Conservation (phyloP, 1,284 basidiomycete genomes). For the Paramarasmius palmivorus region DNA sequence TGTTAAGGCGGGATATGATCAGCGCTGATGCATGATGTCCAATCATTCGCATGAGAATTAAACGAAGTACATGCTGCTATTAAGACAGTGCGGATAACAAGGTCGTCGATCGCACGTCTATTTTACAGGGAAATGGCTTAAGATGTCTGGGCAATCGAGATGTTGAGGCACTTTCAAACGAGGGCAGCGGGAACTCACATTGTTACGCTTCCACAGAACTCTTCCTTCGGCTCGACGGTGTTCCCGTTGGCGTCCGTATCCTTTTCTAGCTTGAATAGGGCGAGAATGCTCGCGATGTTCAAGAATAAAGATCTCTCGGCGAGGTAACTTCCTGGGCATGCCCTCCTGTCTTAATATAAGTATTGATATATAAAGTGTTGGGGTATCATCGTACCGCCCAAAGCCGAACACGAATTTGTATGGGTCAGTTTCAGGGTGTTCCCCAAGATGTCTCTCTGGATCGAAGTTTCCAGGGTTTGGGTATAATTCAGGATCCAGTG, state of each 20-base stretch:
- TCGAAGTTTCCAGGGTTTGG: slow-evolving; percentile 7
- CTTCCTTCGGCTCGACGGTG: background rate
- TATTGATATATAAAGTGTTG: too few species aligned
- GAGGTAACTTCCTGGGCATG: slow-evolving; percentile 7
- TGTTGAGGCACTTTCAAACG: background rate
- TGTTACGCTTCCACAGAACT: background rate
- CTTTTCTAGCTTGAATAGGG: background rate
- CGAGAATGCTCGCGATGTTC: background rate
- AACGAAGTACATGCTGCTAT: too few species aligned
- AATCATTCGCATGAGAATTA: too few species aligned
- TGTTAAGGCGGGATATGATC: too few species aligned
- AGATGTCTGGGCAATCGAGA: too few species aligned
- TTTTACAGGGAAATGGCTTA: too few species aligned
- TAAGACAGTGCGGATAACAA: too few species aligned
- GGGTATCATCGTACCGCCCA: background rate
- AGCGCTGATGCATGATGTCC: too few species aligned
- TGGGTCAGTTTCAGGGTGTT: slow-evolving; percentile 6
- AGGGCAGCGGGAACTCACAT: background rate
- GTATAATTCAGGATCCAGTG: slow-evolving; percentile 9
- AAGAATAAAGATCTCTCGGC: background rate
- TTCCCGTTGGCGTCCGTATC: background rate
- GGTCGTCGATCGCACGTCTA: too few species aligned
- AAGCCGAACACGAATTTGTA: slow-evolving; percentile 12
- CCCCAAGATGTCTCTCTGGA: slow-evolving; percentile 7
- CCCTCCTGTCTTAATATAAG: background rate